Evolutionary conservation across 2,329 filamentous ascomycete genomes (phyloP), one percentile per base, ranked within the genome.

Genomic region (Stachybotrys echinatus): DNA sequence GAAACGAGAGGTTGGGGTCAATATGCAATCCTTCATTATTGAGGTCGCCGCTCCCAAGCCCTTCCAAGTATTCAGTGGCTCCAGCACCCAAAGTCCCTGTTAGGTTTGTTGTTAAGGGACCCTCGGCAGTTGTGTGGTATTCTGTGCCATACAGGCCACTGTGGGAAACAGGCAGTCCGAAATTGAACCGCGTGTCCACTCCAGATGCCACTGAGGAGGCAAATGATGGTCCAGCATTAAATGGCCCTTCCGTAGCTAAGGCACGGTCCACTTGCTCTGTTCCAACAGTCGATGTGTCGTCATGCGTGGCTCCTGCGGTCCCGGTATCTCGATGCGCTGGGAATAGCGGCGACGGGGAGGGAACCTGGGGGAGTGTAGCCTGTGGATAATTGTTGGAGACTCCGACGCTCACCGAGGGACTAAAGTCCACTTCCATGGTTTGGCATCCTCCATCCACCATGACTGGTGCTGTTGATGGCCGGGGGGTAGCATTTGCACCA

Each of bases 381-480:
- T 58, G 46, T 14, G 54, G 58, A 12, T 58, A 48, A 52, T 68
- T 60, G 17, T 58, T 61, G 38, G 60, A 57, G n/a, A 62, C 54
- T 45, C 63, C 57, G n/a, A 62, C 58, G 20, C 58, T 63, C 19
- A 56, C 50, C 37, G 59, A 55, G 4, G 64, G 59, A 18, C 56
- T 61, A 43, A 62, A 61, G 37, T 62, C 59, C 31, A 61, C 45
- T 23, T 65, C 61, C 31, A 59, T 53, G 6, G 67, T 70, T 47
- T 69, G 68, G 8, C 61, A 68, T 8, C 63, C 64, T 38, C 66
- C 65, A 47, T 71, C 66, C 5, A 68, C 60, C 66, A 70, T 71
- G 5, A 50, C 17, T 12, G 61, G 55, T 12, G 53, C 58, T 1
- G 53, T 27, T 6, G 61, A 57, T 21, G 64, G 58, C 23, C 40